Evolutionary conservation across 1,139 yeast species (phyloP), one percentile per base, ranked within the genome.

Genomic region (Taphrina pruni): DNA sequence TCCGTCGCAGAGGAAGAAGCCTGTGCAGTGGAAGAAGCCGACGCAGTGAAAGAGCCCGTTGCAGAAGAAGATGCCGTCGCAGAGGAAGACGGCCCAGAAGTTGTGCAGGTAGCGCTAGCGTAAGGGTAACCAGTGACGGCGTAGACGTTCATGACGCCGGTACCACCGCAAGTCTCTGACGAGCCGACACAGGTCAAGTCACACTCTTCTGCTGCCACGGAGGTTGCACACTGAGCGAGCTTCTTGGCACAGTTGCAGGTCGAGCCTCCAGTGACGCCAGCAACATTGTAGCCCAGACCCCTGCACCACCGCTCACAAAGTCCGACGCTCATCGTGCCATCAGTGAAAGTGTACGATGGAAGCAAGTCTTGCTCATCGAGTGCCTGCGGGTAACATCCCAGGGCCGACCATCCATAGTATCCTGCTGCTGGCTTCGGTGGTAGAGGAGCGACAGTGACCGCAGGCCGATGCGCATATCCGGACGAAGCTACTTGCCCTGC

Each of bases 41-140:
- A 32, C 26, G 55, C 26, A 11, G 4, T 2, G 32, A 4, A 26
- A 26, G 32, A 26, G 21, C 45, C 45, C 48, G 45, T 21, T 26
- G 26, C 17, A 26, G 26, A 6, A 45, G 51, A 38, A 39, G 43
- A 58, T 1, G 54, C 21, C 7, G 45, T 43, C 26, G 55, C 26
- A 11, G 4, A 4, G 32, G 32, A 26, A 26, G 32, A 26, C 32
- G 32, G 2, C 32, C 32, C 32, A 4, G 32, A 26, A 1, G 32
- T 26, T 26, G 32, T 26, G 26, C 52, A 39, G 26, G 36, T 45
- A 26, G 39, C 11, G 26, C 26, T 21, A 6, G 26, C 17, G 32
- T 21, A 43, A 58, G 51, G 3, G 21, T 58, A 58, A 5, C 62
- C 62, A 14, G 39, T 6, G 0, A 58, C 62, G 39, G 62, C 62